A percentile compares a stretch with the other conserved stretches of the same genome.
These are phyloP conservation scores for Komagataella ulmi DNA, from an alignment of 805 yeast genomes.

Conservation along the genomic window DNA sequence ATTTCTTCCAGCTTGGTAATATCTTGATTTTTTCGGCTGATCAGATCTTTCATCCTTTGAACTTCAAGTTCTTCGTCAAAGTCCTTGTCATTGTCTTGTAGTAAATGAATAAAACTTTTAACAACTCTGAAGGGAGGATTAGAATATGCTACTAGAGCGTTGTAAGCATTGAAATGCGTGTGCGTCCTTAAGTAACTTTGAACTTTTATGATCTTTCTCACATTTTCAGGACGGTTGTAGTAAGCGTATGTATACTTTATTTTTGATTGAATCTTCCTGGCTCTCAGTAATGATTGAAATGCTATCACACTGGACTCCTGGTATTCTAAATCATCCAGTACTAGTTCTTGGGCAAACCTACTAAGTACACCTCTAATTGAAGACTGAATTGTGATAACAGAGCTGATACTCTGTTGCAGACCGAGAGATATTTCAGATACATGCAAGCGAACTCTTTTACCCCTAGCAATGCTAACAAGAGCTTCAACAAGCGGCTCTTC, in stretches of 20 bases:
- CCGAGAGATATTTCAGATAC: constrained; percentile 8
- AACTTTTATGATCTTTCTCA: constrained; percentile 48
- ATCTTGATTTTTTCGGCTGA: constrained; percentile 53
- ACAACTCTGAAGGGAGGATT: constrained; percentile 75
- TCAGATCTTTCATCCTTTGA: constrained; percentile 52
- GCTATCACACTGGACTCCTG: constrained; percentile 22
- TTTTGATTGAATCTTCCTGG: constrained; percentile 24
- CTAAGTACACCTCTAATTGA: constrained; percentile 47
- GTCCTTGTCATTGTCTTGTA: constrained; percentile 63
- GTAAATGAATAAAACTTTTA: constrained; percentile 58
- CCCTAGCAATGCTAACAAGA: constrained; percentile 31
- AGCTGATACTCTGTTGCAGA: constrained; percentile 10
- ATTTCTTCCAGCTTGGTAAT: constrained; percentile 65
- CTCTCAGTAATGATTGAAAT: constrained; percentile 46
- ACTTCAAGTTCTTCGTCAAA: constrained; percentile 62
- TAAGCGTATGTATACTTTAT: constrained; percentile 22
- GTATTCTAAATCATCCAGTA: constrained; percentile 37
- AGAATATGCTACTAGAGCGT: constrained; percentile 48
- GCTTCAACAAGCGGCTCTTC: constrained; percentile 23
- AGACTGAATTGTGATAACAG: constrained; percentile 38
- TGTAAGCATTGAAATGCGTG: constrained; percentile 61
- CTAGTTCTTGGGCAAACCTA: constrained; percentile 41
- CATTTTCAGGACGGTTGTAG: constrained; percentile 35
- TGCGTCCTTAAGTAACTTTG: constrained; percentile 65
- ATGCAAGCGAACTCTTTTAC: constrained; percentile 21